These are phyloP conservation scores for Podospora conica DNA, from an alignment of 495 filamentous ascomycete genomes.

Conservation along the genomic window DNA sequence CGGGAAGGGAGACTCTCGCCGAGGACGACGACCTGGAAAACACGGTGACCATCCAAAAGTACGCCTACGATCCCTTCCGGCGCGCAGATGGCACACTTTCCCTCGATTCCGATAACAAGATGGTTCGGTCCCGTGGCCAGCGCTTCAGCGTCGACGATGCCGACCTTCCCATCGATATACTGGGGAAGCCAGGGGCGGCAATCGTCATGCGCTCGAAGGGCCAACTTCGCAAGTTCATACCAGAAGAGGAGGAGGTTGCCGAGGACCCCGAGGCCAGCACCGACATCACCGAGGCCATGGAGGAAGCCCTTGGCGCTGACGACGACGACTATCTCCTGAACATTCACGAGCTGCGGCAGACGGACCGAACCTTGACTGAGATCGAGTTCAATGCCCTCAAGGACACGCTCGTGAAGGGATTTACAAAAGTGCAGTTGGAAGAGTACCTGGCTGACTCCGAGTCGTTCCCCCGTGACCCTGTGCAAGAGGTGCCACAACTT, in stretches of 20 bases:
- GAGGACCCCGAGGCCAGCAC: not conserved
- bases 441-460: constrained; percentile 28
- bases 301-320: constrained; percentile 14
- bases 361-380: constrained; percentile 22
- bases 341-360: constrained; percentile 38
- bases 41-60: not conserved
- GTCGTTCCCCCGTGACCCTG: not conserved
- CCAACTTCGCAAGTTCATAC: not conserved
- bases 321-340: constrained; percentile 32
- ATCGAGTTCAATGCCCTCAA: constrained; percentile 36
- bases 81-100: not conserved
- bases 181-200: constrained; percentile 23
- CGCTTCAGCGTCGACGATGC: constrained; percentile 2
- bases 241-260: not conserved
- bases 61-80: not conserved
- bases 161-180: constrained; percentile 15
- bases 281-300: constrained; percentile 9
- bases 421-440: constrained; percentile 36
- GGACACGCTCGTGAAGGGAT: constrained; percentile 33
- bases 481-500: not conserved
- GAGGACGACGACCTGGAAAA: not conserved
- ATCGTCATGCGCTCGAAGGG: constrained; percentile 34
- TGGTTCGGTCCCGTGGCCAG: not conserved
- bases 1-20: no score
- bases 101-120: not conserved